Conservation (phyloP, 768 basidiomycete genomes). For the Chalciporus pseudorubinellus region DNA sequence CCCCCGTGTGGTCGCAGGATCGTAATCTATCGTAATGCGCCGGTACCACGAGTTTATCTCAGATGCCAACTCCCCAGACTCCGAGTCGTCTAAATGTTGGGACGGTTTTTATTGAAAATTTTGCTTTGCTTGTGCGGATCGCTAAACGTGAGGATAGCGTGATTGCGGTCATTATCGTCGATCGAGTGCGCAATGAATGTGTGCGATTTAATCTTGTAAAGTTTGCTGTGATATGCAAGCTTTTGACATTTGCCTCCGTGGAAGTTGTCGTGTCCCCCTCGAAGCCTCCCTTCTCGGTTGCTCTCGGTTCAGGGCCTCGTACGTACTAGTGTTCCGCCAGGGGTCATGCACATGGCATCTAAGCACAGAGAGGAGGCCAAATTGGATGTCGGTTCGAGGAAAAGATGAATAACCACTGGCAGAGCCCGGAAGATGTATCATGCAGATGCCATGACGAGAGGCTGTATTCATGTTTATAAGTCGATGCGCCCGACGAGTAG, state of each 20-base stretch:
- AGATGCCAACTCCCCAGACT: conserved; percentile 20
- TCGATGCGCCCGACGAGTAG: conserved; percentile 1
- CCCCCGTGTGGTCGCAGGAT: conserved; percentile 24
- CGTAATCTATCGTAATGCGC: conserved; percentile 17
- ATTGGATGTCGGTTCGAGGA: neutral
- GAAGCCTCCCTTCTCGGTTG: too few species aligned
- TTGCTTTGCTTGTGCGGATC: too few species aligned
- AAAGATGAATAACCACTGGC: neutral
- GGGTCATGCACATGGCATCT: neutral
- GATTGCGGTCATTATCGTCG: conserved; percentile 12
- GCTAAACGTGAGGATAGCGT: neutral
- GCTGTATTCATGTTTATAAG: conserved; percentile 1
- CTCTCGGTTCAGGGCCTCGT: neutral
- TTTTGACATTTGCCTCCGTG: conserved; percentile 12
- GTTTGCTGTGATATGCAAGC: conserved; percentile 8
- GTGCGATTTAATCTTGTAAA: conserved; percentile 22
- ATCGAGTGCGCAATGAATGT: conserved; percentile 15
- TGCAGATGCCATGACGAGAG: conserved; percentile 10
- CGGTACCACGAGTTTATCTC: conserved; percentile 32
- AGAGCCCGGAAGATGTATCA: conserved; percentile 12
- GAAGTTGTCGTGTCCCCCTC: neutral
- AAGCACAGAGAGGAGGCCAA: neutral
- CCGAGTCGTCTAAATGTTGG: too few species aligned
- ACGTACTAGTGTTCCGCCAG: conserved; percentile 14
- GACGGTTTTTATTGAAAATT: neutral